Conservation (phyloP, 2,329 filamentous ascomycete genomes). For the Fusarium verrucosum region DNA sequence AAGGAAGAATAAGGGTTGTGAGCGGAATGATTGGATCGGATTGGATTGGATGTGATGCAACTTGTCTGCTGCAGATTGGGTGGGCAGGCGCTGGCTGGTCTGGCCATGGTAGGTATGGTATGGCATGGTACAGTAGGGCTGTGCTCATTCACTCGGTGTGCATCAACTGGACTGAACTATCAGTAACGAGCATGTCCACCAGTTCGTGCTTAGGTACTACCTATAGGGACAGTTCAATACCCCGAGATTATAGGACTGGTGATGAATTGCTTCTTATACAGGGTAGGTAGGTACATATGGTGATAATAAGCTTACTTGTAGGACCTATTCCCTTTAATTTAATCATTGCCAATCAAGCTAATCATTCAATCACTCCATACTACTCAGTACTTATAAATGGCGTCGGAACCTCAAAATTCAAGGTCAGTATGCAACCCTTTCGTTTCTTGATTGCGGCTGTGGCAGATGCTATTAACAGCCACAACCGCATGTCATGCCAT, state of each 20-base stretch:
- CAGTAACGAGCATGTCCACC: not conserved
- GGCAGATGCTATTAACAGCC: slow-evolving; percentile 14
- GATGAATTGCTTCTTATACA: not conserved
- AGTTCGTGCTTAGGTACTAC: not conserved
- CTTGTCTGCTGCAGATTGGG: slow-evolving; percentile 31
- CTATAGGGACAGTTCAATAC: no score
- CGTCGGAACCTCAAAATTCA: not conserved
- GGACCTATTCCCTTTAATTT: not conserved
- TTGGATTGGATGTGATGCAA: slow-evolving; percentile 21
- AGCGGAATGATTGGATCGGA: slow-evolving; percentile 17
- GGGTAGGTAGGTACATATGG: not conserved
- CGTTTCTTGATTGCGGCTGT: slow-evolving; percentile 17
- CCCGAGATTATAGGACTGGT: no score
- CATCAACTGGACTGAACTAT: not conserved
- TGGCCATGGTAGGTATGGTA: slow-evolving; percentile 11
- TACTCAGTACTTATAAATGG: not conserved
- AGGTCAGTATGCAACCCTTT: slow-evolving; percentile 10
- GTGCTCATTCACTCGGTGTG: slow-evolving; percentile 10
- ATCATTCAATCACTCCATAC: not conserved
- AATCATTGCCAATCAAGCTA: no score
- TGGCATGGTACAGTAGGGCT: not conserved
- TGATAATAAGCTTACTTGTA: not conserved
- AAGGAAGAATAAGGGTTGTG: slow-evolving; percentile 17
- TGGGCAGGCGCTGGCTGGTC: slow-evolving; percentile 25
- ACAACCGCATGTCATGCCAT: slow-evolving; percentile 15